These are phyloP conservation scores for Suillus placidus DNA, from an alignment of 768 basidiomycete genomes.

Conservation along the genomic window DNA sequence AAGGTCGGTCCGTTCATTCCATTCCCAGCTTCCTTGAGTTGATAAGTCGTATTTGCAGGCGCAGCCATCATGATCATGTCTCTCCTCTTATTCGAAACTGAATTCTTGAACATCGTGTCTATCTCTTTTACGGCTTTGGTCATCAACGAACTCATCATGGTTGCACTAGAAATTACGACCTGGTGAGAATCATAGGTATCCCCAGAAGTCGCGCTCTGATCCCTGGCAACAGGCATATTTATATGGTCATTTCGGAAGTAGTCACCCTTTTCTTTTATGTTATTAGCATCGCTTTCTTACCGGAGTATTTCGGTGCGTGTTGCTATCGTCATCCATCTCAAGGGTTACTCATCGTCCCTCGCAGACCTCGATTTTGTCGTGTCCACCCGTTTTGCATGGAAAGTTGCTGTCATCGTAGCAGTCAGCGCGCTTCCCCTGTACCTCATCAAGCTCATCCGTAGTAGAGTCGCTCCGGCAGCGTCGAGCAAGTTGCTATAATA, in stretches of 20 bases:
- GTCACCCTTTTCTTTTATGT: constrained; percentile 88
- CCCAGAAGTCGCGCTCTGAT: background rate
- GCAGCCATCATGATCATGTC: constrained; percentile 99
- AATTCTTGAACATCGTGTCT: constrained; percentile 97
- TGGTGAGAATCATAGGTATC: constrained; percentile 55
- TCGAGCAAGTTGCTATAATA: constrained; percentile 85
- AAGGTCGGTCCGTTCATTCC: constrained; percentile 56
- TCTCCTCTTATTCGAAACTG: constrained; percentile 92
- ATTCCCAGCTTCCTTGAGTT: constrained; percentile 6
- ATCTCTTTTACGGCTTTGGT: constrained; percentile 97
- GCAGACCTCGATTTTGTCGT: constrained; percentile 92
- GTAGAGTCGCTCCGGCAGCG: constrained; percentile 86
- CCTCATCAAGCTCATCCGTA: constrained; percentile 84
- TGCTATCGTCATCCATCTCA: background rate
- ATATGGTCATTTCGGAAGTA: constrained; percentile 93
- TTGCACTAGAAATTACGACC: constrained; percentile 95
- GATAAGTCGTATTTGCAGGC: constrained; percentile 46
- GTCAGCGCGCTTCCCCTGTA: constrained; percentile 92
- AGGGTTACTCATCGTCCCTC: constrained; percentile 11
- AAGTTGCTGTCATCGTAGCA: constrained; percentile 92
- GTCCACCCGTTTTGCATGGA: constrained; percentile 87
- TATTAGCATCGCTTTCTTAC: constrained; percentile 89
- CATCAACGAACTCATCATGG: constrained; percentile 98
- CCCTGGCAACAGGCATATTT: constrained; percentile 68
- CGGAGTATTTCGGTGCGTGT: constrained; percentile 92